Evolutionary conservation across 1,284 basidiomycete genomes (phyloP), one percentile per base, ranked within the genome.

Genomic region (Schizophyllum amplum): DNA sequence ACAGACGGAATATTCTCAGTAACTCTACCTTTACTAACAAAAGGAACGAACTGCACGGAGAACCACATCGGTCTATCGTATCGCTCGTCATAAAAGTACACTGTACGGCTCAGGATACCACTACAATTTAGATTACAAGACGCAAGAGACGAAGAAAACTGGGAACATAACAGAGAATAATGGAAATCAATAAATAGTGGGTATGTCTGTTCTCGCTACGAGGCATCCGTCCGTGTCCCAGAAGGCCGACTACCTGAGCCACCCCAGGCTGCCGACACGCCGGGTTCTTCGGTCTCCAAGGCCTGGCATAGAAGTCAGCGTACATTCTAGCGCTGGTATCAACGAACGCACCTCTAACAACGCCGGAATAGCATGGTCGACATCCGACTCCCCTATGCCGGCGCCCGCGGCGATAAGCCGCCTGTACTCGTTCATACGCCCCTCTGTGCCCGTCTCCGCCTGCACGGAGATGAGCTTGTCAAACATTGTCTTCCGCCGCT

Each of bases 401-500:
- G 91, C 90, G 70, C 92, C 92, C 11, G 92, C 84, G 20, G 88
- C 87, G 64, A 97, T 92, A 55, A 97, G 71, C 60, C 86, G 78
- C 62, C 93, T 78, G 69, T 97, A 98, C 63, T 94, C 89, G 1
- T 83, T 79, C 83, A 97, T 94, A 60, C 86, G 80, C 22, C 90
- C 91, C 25, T 87, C 85, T 1, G 93, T 96, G 5, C 94, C 94
- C 13, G 90, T 86, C 71, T 94, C 92, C 20, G 91, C 87, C 55
- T 79, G 82, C 25, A 90, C 90, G 13, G n/a, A n/a, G n/a, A n/a
- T n/a, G 61, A 91, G 74, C 61, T 84, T 80, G 51, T 86, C 84
- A 64, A 95, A 92, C 60, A 84, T 75, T 23, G 77, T 79, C 64
- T 80, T 83, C 65, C 90, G 80, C 64, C 85, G 81, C 68, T 82